Evolutionary conservation across 1,284 basidiomycete genomes (phyloP).

Genomic region (Trametes hirsuta): DNA sequence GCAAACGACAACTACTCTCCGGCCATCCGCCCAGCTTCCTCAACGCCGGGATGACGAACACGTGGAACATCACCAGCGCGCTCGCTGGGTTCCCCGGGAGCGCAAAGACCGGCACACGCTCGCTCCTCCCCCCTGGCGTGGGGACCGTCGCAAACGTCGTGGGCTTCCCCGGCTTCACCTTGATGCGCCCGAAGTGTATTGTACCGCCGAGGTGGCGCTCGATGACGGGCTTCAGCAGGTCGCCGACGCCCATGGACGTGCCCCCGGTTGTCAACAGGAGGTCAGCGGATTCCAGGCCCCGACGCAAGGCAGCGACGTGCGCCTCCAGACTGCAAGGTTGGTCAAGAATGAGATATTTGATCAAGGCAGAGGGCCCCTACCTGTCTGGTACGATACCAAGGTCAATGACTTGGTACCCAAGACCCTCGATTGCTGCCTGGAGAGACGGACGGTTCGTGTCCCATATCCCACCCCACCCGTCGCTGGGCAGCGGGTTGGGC

Average conservation of each 20-base stretch:
- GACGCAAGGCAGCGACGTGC: slow-evolving; percentile 60
- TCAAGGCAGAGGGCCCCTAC: slow-evolving; percentile 40
- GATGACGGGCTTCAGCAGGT: slow-evolving; percentile 86
- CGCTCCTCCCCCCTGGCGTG: slow-evolving; percentile 41
- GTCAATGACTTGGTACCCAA: slow-evolving; percentile 82
- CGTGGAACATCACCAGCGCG: slow-evolving; percentile 85
- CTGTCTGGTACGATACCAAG: slow-evolving; percentile 80
- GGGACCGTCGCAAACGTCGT: slow-evolving; percentile 87
- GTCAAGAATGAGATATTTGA: not conserved
- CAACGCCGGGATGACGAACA: slow-evolving; percentile 84
- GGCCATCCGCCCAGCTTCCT: slow-evolving; percentile 75
- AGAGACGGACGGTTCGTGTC: slow-evolving; percentile 88
- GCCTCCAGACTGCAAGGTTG: slow-evolving; percentile 50
- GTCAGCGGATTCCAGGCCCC: slow-evolving; percentile 68
- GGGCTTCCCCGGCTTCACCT: slow-evolving; percentile 78
- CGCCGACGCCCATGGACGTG: slow-evolving; percentile 88
- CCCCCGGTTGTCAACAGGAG: slow-evolving; percentile 85
- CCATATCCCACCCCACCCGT: slow-evolving; percentile 71
- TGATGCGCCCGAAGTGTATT: slow-evolving; percentile 80
- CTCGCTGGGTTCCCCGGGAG: slow-evolving; percentile 89
- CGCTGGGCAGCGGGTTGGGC: slow-evolving; percentile 37
- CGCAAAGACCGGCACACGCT: slow-evolving; percentile 65
- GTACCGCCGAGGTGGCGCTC: slow-evolving; percentile 76
- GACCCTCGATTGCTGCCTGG: slow-evolving; percentile 64
- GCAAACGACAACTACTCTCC: slow-evolving; percentile 56